phyloP scores from a whole-genome alignment of 148 eudicot species.

The Dysphania ambrosioides region DNA sequence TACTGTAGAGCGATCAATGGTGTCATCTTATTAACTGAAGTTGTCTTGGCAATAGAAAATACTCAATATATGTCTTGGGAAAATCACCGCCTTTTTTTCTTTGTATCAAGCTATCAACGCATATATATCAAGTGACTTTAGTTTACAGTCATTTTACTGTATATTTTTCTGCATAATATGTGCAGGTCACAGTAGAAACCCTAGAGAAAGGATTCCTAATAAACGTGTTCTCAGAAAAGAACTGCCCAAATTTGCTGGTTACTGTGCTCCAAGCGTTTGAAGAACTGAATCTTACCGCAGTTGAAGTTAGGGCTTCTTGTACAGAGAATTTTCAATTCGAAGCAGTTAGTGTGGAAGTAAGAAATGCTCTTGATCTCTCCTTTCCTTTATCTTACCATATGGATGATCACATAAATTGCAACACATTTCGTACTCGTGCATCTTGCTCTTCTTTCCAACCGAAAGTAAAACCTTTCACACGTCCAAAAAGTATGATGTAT shows the following conservation, averaged over 20 bases:
- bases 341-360: slow-evolving; percentile 67
- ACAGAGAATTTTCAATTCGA: slow-evolving; percentile 53
- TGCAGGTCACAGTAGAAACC: slow-evolving; percentile 67
- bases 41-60: background rate
- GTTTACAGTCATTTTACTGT: background rate
- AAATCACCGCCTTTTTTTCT: background rate
- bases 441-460: background rate
- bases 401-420: background rate
- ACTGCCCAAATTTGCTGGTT: slow-evolving; percentile 60
- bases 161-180: background rate
- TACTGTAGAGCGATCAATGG: background rate
- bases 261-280: slow-evolving; percentile 65
- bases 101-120: no score
- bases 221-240: slow-evolving; percentile 51
- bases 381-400: background rate
- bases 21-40: background rate
- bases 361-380: slow-evolving; percentile 8
- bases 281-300: slow-evolving; percentile 58
- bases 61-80: no score
- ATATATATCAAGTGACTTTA: no score
- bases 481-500: slow-evolving; percentile 7
- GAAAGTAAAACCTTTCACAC: slow-evolving; percentile 1
- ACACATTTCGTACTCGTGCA: background rate
- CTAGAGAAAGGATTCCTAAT: slow-evolving; percentile 72
- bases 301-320: slow-evolving; percentile 81